Percentiles rank a stretch among this genome's conserved stretches.
phyloP scores from a whole-genome alignment of 2,329 filamentous ascomycete genomes.

The Neopestalotiopsis sp. region DNA sequence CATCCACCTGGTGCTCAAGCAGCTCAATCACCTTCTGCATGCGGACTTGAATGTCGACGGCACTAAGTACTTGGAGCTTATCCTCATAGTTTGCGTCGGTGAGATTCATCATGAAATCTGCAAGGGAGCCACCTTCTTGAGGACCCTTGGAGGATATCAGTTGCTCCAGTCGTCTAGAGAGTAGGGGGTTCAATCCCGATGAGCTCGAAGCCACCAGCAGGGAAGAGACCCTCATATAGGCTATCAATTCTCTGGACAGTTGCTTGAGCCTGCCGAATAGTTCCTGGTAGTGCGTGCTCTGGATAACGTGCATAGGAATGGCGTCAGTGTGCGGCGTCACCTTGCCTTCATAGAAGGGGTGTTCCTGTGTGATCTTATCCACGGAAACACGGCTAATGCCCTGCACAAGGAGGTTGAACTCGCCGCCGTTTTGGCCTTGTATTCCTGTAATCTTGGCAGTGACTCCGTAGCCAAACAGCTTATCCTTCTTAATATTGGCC shows the following conservation, averaged over 20 bases:
- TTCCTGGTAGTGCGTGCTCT: slow-evolving; percentile 49
- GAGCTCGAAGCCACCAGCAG: slow-evolving; percentile 73
- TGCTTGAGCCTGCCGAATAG: slow-evolving; percentile 83
- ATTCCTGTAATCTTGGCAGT: slow-evolving; percentile 80
- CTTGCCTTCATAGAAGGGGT: slow-evolving; percentile 85
- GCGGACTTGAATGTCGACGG: slow-evolving; percentile 77
- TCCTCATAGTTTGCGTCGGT: slow-evolving; percentile 89
- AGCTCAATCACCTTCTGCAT: slow-evolving; percentile 84
- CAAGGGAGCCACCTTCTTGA: slow-evolving; percentile 81
- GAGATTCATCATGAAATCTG: slow-evolving; percentile 96
- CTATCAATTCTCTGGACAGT: slow-evolving; percentile 83
- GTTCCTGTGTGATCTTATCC: slow-evolving; percentile 75
- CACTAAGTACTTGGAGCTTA: slow-evolving; percentile 84
- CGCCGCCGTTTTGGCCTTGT: slow-evolving; percentile 74
- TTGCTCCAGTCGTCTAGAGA: slow-evolving; percentile 84
- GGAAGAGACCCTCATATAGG: slow-evolving; percentile 81
- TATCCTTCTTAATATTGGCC: slow-evolving; percentile 65
- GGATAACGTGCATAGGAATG: slow-evolving; percentile 27
- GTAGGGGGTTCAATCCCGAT: slow-evolving; percentile 76
- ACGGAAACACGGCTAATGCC: slow-evolving; percentile 79
- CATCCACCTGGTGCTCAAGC: slow-evolving; percentile 79
- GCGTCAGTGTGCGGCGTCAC: slow-evolving; percentile 52
- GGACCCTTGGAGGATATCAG: slow-evolving; percentile 85
- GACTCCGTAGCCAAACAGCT: slow-evolving; percentile 84
- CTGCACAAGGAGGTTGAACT: slow-evolving; percentile 86